A percentile compares a stretch with the other conserved stretches of the same genome.
phyloP scores from a whole-genome alignment of 148 eudicot genomes.

The Amaranthus cruentus region DNA sequence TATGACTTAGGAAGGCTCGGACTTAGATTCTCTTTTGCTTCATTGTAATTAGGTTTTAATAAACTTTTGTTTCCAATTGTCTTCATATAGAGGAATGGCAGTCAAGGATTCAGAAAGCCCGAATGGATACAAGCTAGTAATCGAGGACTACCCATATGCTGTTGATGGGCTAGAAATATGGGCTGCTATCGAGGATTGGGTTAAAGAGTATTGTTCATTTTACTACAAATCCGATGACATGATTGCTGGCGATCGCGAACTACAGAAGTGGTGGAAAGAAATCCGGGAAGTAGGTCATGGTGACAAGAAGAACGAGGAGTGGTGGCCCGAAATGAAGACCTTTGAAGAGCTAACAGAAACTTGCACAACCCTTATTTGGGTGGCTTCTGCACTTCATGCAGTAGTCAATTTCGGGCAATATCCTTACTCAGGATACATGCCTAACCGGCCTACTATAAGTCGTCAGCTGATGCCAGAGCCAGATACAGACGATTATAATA shows the following conservation, averaged over 20 bases:
- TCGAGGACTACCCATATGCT: slow-evolving; percentile 88
- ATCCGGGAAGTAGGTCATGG: slow-evolving; percentile 69
- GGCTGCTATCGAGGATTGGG: slow-evolving; percentile 78
- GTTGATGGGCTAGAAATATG: slow-evolving; percentile 88
- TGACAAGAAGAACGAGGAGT: slow-evolving; percentile 62
- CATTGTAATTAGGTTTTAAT: not conserved
- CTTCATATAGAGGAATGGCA: slow-evolving; percentile 73
- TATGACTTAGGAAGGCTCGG: no score
- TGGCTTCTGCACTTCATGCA: slow-evolving; percentile 93
- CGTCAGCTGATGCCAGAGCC: slow-evolving; percentile 60
- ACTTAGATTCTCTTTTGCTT: no score
- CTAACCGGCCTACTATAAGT: slow-evolving; percentile 74
- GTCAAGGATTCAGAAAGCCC: slow-evolving; percentile 56
- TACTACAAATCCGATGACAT: slow-evolving; percentile 52
- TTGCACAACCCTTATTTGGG: slow-evolving; percentile 82
- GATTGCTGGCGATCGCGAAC: slow-evolving; percentile 51
- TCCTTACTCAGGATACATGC: slow-evolving; percentile 78
- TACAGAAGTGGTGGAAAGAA: slow-evolving; percentile 84
- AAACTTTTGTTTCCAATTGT: not conserved
- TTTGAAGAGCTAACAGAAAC: slow-evolving; percentile 43
- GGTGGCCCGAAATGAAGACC: slow-evolving; percentile 90
- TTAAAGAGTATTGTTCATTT: slow-evolving; percentile 52
- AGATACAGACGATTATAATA: slow-evolving; percentile 51
- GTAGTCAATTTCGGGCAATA: slow-evolving; percentile 88
- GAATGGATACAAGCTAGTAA: slow-evolving; percentile 53